phyloP scores from a whole-genome alignment of 2,329 filamentous ascomycete species.

The Cladophialophora chaetospira region DNA sequence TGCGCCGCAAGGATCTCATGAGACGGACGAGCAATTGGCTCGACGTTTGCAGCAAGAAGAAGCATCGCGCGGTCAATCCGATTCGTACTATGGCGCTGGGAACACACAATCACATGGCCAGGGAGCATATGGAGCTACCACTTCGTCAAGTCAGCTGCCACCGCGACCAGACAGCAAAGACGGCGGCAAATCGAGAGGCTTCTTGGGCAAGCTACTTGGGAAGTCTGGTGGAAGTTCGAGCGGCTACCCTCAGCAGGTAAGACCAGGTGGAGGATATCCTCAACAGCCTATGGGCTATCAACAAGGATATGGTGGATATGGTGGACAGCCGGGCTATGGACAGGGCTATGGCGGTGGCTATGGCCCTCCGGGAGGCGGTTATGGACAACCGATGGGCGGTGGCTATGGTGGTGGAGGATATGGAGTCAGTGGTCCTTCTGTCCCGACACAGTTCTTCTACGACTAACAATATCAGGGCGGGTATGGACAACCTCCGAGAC shows the following conservation, averaged over 20 bases:
- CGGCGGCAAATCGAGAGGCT: conserved; percentile 42
- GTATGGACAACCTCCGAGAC: conserved; percentile 49
- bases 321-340: conserved; percentile 41
- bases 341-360: conserved; percentile 35
- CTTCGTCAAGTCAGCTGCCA: conserved; percentile 37
- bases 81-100: conserved; percentile 50
- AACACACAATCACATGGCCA: conserved; percentile 25
- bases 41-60: conserved; percentile 82
- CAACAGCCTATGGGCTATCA: conserved; percentile 16
- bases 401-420: conserved; percentile 35
- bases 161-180: conserved; percentile 37
- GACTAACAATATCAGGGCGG: no score
- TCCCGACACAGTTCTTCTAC: no score
- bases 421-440: no score
- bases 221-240: conserved; percentile 39
- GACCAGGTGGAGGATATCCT: conserved; percentile 14
- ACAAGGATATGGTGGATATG: conserved; percentile 36
- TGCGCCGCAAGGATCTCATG: conserved; percentile 39
- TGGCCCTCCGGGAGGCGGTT: no score
- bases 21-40: conserved; percentile 70
- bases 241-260: conserved; percentile 29
- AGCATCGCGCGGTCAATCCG: conserved; percentile 58
- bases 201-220: conserved; percentile 57
- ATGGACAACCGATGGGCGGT: no score
- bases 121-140: conserved; percentile 42